phyloP scores from a whole-genome alignment of 345 rosid species.

The Limnanthes douglasii region DNA sequence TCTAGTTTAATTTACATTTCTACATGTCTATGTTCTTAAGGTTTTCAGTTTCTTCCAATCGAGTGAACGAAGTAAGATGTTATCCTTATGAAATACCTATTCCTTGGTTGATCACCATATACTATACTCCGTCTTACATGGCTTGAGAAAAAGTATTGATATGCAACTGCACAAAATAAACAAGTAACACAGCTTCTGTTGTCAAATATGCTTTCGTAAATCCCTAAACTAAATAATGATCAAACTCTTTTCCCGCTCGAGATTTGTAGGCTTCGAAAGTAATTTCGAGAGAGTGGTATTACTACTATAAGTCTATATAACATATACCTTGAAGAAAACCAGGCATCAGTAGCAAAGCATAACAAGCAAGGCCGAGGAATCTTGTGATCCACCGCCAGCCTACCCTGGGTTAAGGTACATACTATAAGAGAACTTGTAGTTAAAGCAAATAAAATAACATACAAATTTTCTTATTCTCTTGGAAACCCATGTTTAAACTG shows the following conservation, averaged over 20 bases:
- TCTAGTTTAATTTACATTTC: too few species aligned
- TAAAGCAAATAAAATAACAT: conserved; percentile 5
- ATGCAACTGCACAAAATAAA: conserved; percentile 52
- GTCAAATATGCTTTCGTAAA: too few species aligned
- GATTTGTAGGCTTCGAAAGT: too few species aligned
- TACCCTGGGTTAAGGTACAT: conserved; percentile 88
- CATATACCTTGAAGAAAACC: conserved; percentile 82
- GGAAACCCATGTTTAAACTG: too few species aligned
- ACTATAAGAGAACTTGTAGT: conserved; percentile 16
- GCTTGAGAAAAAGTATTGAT: conserved; percentile 64
- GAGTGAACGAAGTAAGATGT: neutral
- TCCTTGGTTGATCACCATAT: conserved; percentile 93
- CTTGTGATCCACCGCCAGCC: conserved; percentile 81
- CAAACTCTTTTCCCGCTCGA: neutral
- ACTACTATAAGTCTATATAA: neutral
- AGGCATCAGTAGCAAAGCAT: conserved; percentile 76
- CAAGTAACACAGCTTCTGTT: too few species aligned
- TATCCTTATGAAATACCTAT: conserved; percentile 31
- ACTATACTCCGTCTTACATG: conserved; percentile 68
- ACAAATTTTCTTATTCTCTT: conserved; percentile 1
- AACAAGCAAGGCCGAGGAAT: conserved; percentile 65
- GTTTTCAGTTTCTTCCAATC: neutral
- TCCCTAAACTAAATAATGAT: neutral
- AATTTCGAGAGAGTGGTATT: too few species aligned
- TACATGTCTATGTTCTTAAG: too few species aligned